Base-by-base conservation (phyloP, 352 stramenopile species). In the Aphanomyces invadans region DNA sequence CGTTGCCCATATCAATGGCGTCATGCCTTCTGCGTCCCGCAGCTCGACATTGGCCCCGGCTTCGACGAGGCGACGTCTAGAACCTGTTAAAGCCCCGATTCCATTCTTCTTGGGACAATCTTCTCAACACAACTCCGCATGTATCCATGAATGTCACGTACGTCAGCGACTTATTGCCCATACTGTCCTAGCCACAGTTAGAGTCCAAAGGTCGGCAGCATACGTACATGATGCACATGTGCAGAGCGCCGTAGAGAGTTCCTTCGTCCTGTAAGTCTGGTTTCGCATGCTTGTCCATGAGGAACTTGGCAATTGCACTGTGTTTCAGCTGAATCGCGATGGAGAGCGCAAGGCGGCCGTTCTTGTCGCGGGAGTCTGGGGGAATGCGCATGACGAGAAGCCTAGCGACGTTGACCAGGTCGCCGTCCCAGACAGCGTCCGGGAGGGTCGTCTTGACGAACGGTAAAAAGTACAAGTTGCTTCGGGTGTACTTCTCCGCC, bases 151-250 rank as follows among this genome's bases (percentile, higher is more conserved):
- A n/a, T 46, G 38, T 21, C 0, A n/a, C 69, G 33, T 79, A 71
- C 36, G 83, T 83, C 2, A 92, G 55, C 23, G 81, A 77, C 65
- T 92, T 92, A 70, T 92, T 92, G 48, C 80, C 83, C 83, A 92
- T 92, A 62, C 60, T 67, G 57, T 25, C 23, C 28, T 45, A 19
- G 38, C 0, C 9, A 31, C 11, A 38, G 38, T 21, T 15, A 21
- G 15, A 28, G 12, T n/a, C 38, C 51, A 12, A 36, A 38, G 9
- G 12, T 31, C 23, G 1, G 1, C 25, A 59, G 10, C 11, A 12
- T 1, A 1, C 33, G 0, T 59, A 67, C 60, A 92, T 81, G 65
- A 89, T 84, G 1, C 77, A 76, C 45, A 76, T 89, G 63, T 87
- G 84, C 23, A 92, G 73, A 38, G 83, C 79, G n/a, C 80, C 81